Conservation (phyloP, 2,329 filamentous ascomycete species). For the Chrysoporthe austroafricana region DNA sequence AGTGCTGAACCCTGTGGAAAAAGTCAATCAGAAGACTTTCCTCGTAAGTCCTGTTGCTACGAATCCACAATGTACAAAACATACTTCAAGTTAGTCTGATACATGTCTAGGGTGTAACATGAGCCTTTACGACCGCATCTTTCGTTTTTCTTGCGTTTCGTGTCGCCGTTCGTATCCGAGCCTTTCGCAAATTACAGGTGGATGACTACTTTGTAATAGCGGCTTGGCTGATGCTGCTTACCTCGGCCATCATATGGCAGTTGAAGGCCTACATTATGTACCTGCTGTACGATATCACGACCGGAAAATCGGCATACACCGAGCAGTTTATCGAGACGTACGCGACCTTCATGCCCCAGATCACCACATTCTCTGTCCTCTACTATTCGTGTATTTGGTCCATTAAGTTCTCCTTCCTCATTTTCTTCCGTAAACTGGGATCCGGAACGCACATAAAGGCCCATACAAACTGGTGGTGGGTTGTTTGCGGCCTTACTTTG, state of each 20-base stretch:
- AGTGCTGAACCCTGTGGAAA: conserved; percentile 4
- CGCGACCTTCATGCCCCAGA: background rate
- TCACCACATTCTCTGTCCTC: background rate
- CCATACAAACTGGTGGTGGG: conserved; percentile 7
- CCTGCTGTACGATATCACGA: background rate
- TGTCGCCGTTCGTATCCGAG: background rate
- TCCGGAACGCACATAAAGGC: background rate
- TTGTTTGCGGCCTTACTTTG: background rate
- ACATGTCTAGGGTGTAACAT: background rate
- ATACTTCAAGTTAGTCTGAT: background rate
- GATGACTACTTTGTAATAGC: conserved; percentile 7
- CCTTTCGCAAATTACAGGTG: conserved; percentile 1
- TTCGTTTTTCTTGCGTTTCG: background rate
- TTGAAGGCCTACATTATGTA: conserved; percentile 2
- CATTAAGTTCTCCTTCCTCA: conserved; percentile 10
- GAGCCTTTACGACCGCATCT: background rate
- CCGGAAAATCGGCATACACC: background rate
- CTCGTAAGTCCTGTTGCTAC: background rate
- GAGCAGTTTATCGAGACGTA: background rate
- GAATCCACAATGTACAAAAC: background rate
- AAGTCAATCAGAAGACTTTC: conserved; percentile 4
- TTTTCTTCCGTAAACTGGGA: conserved; percentile 7
- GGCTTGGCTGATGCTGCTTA: conserved; percentile 6
- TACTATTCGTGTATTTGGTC: conserved; percentile 10
- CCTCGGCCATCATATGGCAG: conserved; percentile 11